Conservation (phyloP, 495 filamentous ascomycete species). For the Penicillium cataractarum region DNA sequence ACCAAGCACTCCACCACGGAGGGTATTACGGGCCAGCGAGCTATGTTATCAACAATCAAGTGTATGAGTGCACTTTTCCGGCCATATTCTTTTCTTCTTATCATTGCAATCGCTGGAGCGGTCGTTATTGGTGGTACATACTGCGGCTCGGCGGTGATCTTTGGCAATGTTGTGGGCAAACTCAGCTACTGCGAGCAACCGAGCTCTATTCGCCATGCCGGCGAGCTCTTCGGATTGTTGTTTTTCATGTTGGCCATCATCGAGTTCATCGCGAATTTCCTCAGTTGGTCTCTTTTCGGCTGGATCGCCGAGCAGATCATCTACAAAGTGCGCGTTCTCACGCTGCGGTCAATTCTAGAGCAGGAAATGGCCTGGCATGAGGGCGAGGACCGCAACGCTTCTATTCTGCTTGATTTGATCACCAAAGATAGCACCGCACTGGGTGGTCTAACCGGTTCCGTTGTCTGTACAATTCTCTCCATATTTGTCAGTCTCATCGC, state of each 20-base stretch:
- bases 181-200: slow-evolving; percentile 42
- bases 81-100: slow-evolving; percentile 36
- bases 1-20: neutral
- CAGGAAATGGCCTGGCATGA: slow-evolving; percentile 57
- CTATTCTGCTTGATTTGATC: slow-evolving; percentile 47
- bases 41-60: slow-evolving; percentile 1
- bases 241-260: slow-evolving; percentile 55
- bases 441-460: slow-evolving; percentile 47
- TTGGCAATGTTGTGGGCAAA: slow-evolving; percentile 49
- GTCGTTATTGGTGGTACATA: slow-evolving; percentile 45
- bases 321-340: slow-evolving; percentile 47
- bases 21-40: neutral
- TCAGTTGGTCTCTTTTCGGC: slow-evolving; percentile 51
- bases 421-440: slow-evolving; percentile 51
- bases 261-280: slow-evolving; percentile 53
- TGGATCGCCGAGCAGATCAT: slow-evolving; percentile 53
- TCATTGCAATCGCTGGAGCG: slow-evolving; percentile 37
- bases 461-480: slow-evolving; percentile 48
- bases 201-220: slow-evolving; percentile 29
- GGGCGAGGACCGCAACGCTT: slow-evolving; percentile 43
- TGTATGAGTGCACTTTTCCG: slow-evolving; percentile 22
- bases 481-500: slow-evolving; percentile 43
- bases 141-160: slow-evolving; percentile 50
- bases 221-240: slow-evolving; percentile 49
- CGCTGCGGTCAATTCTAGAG: slow-evolving; percentile 51